Base-by-base conservation (phyloP, 805 yeast species). In the Saturnispora bothae region DNA sequence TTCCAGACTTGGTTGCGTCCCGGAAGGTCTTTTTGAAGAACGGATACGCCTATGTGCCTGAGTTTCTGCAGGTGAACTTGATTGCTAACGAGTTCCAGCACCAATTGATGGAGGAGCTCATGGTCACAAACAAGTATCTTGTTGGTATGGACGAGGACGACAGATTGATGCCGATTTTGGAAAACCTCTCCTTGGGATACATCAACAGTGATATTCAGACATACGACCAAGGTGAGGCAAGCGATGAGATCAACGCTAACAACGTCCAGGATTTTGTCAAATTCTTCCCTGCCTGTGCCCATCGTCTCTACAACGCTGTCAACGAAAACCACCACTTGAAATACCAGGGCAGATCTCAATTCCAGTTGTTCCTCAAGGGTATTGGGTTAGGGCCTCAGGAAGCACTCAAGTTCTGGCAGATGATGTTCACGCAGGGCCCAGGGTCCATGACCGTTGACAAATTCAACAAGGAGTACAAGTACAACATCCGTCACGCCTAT, bases 131-230 rank as follows among this genome's bases (percentile, higher is more conserved):
- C 49, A 82, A 81, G 52, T 71, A 82, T 16, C 62, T 86, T 39
- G 94, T 95, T 5, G 68, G 88, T 9, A 63, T 89, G 40, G 95
- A 86, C 52, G 97, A 89, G 61, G 96, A 86, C 52, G 94, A 86
- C 54, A 67, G 99, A 41, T 61, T 92, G 32, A 62, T 86, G 36
- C 96, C 96, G 1, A 75, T 92, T 21, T 65, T 92, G 45, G 76
- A 76, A 50, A 86, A 88, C 51, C 59, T 92, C 33, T 75, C 94
- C 0, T 69, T 73, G 22, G 85, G 85, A 10, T 82, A 81, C 50
- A 71, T 80, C 2, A 62, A 78, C 5, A 59, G 68, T 23, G 77
- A 71, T 44, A 66, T 64, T 49, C 46, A 46, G 23, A 52, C 48
- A 3, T 34, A 35, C 21, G 39, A 41, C 13, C 33, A 33, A 12